Percentiles rank a stretch among this genome's conserved stretches.
Conservation (phyloP, 768 basidiomycete species). For the Leucosporidium scottii region DNA sequence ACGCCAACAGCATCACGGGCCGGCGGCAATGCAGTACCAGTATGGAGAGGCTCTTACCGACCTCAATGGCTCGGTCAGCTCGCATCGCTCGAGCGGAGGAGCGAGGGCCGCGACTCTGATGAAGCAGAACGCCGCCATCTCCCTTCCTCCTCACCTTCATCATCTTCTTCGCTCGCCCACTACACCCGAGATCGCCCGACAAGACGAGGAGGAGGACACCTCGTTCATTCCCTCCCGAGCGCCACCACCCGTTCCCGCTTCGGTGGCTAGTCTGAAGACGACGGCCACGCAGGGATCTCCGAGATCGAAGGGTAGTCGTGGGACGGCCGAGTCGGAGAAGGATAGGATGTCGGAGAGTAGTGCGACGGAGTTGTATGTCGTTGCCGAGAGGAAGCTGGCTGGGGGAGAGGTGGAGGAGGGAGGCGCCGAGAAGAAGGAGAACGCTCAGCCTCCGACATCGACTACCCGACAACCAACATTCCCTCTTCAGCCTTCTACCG, state of each 20-base stretch:
- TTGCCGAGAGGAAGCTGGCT: background rate
- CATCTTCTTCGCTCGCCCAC: slow-evolving; percentile 25
- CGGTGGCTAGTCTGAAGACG: too few species aligned
- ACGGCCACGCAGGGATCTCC: background rate
- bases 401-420: too few species aligned
- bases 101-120: slow-evolving; percentile 1
- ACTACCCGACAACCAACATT: too few species aligned
- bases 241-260: background rate
- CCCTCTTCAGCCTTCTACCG: background rate
- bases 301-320: background rate
- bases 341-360: background rate
- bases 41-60: slow-evolving; percentile 11
- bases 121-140: slow-evolving; percentile 27
- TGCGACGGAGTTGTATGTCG: background rate
- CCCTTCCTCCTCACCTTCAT: slow-evolving; percentile 28
- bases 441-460: too few species aligned
- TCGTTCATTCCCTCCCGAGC: background rate
- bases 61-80: background rate
- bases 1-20: background rate
- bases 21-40: background rate
- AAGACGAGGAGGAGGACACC: background rate
- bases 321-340: background rate
- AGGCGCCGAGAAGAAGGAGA: too few species aligned
- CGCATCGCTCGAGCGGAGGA: background rate
- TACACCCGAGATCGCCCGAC: background rate